phyloP scores from a whole-genome alignment of 441 rosid species.

The Raphanus hybrid region DNA sequence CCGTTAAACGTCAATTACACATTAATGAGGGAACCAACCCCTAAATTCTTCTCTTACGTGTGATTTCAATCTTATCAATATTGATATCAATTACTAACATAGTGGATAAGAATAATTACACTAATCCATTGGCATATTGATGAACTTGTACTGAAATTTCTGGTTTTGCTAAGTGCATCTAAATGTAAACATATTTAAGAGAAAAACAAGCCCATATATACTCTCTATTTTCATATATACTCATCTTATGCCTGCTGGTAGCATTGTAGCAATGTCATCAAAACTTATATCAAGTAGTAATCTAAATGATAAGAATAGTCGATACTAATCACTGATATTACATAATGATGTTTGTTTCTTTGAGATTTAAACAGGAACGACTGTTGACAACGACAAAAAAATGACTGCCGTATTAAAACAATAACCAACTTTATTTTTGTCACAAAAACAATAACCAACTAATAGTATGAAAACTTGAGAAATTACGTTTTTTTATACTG shows the following conservation, averaged over 20 bases:
- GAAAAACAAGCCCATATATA: not conserved
- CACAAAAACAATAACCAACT: not conserved
- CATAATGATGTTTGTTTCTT: not conserved
- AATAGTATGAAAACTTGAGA: not conserved
- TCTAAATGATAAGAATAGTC: not conserved
- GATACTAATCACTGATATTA: constrained; percentile 2
- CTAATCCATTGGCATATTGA: not conserved
- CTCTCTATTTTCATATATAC: constrained; percentile 2
- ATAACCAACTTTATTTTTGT: not conserved
- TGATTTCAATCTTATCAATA: constrained; percentile 7
- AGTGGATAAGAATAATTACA: not conserved
- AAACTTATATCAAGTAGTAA: not conserved
- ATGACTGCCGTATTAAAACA: not conserved
- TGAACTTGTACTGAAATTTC: not conserved
- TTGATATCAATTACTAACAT: not conserved
- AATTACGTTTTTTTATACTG: not conserved
- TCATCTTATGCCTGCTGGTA: constrained; percentile 1
- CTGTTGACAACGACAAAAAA: not conserved
- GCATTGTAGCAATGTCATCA: not conserved
- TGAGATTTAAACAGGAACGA: not conserved
- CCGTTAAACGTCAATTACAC: constrained; percentile 8
- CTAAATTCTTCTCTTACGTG: constrained; percentile 11
- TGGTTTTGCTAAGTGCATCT: not conserved
- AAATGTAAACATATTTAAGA: constrained; percentile 9
- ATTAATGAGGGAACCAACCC: not conserved